These are phyloP conservation scores for Globisporangium heterothallicum DNA, from an alignment of 352 stramenopile species.

Conservation along the genomic window DNA sequence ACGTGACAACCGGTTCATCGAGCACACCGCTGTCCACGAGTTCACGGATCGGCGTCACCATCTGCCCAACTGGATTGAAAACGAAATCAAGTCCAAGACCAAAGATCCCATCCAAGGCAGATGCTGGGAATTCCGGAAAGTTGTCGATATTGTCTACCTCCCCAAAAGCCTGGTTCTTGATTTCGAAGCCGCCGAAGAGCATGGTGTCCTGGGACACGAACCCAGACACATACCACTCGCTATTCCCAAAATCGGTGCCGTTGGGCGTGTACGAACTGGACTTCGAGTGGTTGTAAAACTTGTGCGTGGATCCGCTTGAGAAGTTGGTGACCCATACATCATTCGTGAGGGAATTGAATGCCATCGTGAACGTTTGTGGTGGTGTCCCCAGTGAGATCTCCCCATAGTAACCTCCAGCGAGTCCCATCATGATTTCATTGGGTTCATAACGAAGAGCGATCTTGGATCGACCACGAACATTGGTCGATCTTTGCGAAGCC, in stretches of 20 bases:
- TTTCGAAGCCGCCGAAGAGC: not conserved
- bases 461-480: too few relatives aligned
- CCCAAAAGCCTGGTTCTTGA: slow-evolving; percentile 3
- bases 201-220: slow-evolving; percentile 4
- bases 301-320: not conserved
- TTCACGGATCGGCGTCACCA: not conserved
- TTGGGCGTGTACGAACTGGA: slow-evolving; percentile 4
- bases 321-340: slow-evolving; percentile 3
- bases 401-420: not conserved
- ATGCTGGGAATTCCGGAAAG: not conserved
- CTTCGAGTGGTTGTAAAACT: slow-evolving; percentile 4
- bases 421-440: not conserved
- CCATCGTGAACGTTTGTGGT: slow-evolving; percentile 6
- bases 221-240: not conserved
- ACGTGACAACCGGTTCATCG: not conserved
- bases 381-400: slow-evolving; percentile 5
- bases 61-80: not conserved
- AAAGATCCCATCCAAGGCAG: slow-evolving; percentile 1
- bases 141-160: slow-evolving; percentile 1
- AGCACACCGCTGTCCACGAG: not conserved
- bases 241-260: not conserved
- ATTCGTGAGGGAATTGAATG: not conserved
- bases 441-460: not conserved
- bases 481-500: not conserved
- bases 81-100: not conserved